Conservation (phyloP, 2,329 filamentous ascomycete species). For the Mollisia scopiformis region DNA sequence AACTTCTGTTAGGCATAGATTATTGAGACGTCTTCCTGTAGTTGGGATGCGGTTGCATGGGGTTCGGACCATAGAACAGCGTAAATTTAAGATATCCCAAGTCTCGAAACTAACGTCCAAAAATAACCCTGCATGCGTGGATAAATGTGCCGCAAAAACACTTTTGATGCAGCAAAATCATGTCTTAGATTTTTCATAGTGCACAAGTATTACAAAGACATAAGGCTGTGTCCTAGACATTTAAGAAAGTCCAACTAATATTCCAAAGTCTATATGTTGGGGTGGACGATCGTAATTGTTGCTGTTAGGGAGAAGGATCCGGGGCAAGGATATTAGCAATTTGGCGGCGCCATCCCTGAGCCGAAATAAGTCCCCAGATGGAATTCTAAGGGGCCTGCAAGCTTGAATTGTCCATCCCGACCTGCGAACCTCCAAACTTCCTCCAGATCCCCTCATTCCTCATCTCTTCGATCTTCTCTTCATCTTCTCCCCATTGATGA, state of each 20-base stretch:
- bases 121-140: slow-evolving; percentile 2
- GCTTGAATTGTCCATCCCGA: slow-evolving; percentile 20
- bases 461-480: background rate
- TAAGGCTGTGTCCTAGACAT: background rate
- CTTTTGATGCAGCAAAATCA: no score
- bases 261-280: no score
- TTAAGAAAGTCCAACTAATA: background rate
- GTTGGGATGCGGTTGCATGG: background rate
- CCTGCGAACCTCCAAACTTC: slow-evolving; percentile 1
- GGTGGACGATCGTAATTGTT: no score
- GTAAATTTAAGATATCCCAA: background rate
- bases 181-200: background rate
- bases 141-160: background rate
- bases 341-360: slow-evolving; percentile 13
- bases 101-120: background rate
- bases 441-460: slow-evolving; percentile 8
- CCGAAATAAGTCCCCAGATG: slow-evolving; percentile 14
- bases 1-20: background rate
- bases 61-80: background rate
- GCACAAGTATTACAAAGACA: background rate
- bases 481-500: background rate
- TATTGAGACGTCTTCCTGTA: background rate
- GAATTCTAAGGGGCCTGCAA: no score
- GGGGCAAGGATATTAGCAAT: slow-evolving; percentile 11
- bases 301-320: background rate